These are phyloP conservation scores for Avena eriantha DNA, from an alignment of 176 grass and related monocot species.

Conservation along the genomic window DNA sequence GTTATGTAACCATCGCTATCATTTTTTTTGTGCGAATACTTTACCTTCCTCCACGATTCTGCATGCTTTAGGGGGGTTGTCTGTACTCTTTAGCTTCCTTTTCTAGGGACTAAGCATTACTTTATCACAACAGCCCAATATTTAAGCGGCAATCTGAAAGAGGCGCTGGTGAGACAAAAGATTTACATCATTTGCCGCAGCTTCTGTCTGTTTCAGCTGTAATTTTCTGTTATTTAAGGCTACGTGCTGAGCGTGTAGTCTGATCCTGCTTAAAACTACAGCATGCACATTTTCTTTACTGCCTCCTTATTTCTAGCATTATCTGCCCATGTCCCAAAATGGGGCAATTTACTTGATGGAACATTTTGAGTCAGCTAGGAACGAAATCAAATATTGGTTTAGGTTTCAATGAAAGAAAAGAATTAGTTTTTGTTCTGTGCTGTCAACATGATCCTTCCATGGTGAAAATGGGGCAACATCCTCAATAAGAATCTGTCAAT, in stretches of 20 bases:
- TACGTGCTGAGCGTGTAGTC: neutral
- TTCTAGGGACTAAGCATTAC: slow-evolving; percentile 23
- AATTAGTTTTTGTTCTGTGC: slow-evolving; percentile 4
- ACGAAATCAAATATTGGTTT: neutral
- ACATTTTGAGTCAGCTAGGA: neutral
- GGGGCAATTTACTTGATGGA: neutral
- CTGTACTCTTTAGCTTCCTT: slow-evolving; percentile 27
- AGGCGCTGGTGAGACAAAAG: slow-evolving; percentile 3
- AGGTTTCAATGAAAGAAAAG: slow-evolving; percentile 17
- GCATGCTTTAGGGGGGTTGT: slow-evolving; percentile 49
- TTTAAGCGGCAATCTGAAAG: neutral
- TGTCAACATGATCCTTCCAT: slow-evolving; percentile 11
- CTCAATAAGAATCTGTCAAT: neutral
- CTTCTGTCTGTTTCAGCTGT: neutral
- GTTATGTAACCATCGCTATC: slow-evolving; percentile 35
- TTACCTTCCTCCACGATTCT: slow-evolving; percentile 38
- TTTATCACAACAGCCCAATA: slow-evolving; percentile 8
- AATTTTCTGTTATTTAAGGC: slow-evolving; percentile 12
- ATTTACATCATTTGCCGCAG: neutral
- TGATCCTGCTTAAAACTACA: neutral
- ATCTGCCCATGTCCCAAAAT: neutral
- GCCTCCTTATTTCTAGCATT: neutral
- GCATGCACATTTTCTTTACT: neutral
- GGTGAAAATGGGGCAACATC: neutral
- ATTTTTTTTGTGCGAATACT: slow-evolving; percentile 13